phyloP scores from a whole-genome alignment of 495 filamentous ascomycete genomes.

The Neurospora sp. region DNA sequence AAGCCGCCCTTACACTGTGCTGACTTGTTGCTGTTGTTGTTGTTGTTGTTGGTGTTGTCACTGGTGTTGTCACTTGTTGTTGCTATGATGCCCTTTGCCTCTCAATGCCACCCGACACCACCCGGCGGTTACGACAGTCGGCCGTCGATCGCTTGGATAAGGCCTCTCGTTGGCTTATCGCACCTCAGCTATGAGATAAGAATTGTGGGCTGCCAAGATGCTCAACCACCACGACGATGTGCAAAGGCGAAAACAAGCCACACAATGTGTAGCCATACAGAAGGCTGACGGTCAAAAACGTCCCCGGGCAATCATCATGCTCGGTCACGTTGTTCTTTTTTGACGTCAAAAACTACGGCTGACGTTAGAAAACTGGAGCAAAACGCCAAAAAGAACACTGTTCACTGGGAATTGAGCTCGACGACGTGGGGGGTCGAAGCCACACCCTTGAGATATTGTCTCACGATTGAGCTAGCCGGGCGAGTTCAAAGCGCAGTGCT shows the following conservation, averaged over 20 bases:
- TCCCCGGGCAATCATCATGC: background rate
- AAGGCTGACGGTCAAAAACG: background rate
- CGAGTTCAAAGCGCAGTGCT: background rate
- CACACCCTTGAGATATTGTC: conserved; percentile 37
- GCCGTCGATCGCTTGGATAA: background rate
- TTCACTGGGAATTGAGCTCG: background rate
- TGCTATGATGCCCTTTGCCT: background rate
- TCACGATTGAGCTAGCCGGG: conserved; percentile 59
- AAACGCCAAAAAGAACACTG: background rate
- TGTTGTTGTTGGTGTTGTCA: background rate
- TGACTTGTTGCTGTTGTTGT: background rate
- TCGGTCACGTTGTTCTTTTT: background rate
- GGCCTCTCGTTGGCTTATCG: background rate
- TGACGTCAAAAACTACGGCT: background rate
- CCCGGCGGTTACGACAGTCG: background rate
- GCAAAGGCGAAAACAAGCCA: background rate
- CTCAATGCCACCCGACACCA: background rate
- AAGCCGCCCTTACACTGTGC: background rate
- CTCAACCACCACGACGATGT: background rate
- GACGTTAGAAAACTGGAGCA: background rate
- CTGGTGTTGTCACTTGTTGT: background rate
- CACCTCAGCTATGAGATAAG: background rate
- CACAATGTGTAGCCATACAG: background rate
- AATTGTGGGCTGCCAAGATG: background rate
- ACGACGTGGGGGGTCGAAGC: background rate